phyloP scores from a whole-genome alignment of 495 filamentous ascomycete species.

The Podospora tetraspora region DNA sequence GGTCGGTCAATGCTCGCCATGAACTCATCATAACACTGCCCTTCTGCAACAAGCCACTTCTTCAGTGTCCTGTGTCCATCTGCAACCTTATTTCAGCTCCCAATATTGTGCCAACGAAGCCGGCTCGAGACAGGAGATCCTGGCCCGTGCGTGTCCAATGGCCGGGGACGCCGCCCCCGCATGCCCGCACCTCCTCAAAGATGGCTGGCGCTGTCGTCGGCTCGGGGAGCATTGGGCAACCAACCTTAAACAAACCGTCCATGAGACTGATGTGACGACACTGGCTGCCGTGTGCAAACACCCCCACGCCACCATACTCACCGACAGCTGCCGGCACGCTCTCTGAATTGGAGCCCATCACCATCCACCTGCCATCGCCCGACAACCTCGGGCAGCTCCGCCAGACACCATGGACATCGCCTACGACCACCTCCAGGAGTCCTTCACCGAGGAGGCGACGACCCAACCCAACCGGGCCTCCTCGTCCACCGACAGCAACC shows the following conservation, averaged over 20 bases:
- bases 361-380: neutral
- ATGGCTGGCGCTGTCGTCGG: conserved; percentile 4
- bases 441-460: conserved; percentile 52
- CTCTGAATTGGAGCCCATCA: neutral
- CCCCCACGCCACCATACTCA: neutral
- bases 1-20: neutral
- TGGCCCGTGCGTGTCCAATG: neutral
- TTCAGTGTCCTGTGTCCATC: neutral
- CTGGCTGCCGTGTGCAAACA: neutral
- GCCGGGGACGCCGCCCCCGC: conserved; percentile 2
- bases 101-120: neutral
- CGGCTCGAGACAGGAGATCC: neutral
- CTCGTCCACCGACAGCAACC: conserved; percentile 28
- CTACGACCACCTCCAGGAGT: conserved; percentile 92
- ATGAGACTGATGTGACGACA: conserved; percentile 17
- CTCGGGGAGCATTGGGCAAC: conserved; percentile 3
- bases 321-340: neutral
- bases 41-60: neutral
- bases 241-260: conserved; percentile 11
- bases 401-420: conserved; percentile 74
- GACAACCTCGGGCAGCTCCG: neutral
- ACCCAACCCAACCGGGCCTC: conserved; percentile 32
- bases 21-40: neutral
- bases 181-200: neutral
- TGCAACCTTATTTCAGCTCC: conserved; percentile 1